Evolutionary conservation across 495 filamentous ascomycete genomes (phyloP).

Genomic region (Penicillium ochrochloron): DNA sequence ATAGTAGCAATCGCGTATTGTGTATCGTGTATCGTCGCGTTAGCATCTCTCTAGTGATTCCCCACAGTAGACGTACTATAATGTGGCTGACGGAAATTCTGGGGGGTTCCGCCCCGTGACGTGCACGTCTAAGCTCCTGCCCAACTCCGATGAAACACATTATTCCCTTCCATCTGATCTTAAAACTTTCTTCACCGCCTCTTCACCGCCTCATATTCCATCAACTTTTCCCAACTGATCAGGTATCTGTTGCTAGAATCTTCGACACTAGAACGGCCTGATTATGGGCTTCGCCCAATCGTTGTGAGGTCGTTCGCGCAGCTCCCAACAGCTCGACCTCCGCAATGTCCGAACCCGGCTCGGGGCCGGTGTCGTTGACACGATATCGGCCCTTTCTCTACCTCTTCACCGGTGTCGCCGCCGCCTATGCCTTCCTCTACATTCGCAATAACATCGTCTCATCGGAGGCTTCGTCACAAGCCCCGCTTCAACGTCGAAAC

Average conservation of each 20-base stretch:
- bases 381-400: constrained; percentile 56
- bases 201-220: not conserved
- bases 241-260: not conserved
- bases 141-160: constrained; percentile 14
- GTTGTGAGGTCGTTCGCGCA: constrained; percentile 25
- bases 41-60: too few species aligned
- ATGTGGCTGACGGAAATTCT: not conserved
- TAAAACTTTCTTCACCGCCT: not conserved
- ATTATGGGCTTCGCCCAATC: constrained; percentile 17
- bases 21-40: too few species aligned
- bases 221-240: not conserved
- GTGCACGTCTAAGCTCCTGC: not conserved
- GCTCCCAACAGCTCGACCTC: constrained; percentile 27
- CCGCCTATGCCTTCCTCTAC: constrained; percentile 53
- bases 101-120: constrained; percentile 7
- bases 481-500: constrained; percentile 51
- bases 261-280: not conserved
- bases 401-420: constrained; percentile 54
- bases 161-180: not conserved
- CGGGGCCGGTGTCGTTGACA: constrained; percentile 43
- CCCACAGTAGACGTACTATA: not conserved
- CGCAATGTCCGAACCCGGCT: constrained; percentile 43
- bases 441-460: constrained; percentile 46
- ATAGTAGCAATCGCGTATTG: too few species aligned
- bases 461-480: constrained; percentile 28